Conservation (phyloP, 805 yeast species). For the Candida insectorum region DNA sequence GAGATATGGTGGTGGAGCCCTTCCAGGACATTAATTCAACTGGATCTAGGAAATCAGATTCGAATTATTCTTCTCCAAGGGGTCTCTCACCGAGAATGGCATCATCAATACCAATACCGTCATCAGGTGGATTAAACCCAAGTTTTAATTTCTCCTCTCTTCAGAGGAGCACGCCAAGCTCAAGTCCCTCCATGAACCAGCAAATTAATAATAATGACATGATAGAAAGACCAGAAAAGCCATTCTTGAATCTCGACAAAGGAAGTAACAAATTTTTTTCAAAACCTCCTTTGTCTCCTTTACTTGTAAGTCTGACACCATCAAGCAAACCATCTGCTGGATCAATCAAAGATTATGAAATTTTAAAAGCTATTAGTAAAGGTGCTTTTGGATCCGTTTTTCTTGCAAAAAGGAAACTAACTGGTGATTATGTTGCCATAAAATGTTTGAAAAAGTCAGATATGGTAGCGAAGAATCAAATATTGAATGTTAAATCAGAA, state of each 20-base stretch:
- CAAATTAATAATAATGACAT: constrained; percentile 2
- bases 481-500: constrained; percentile 89
- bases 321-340: constrained; percentile 53
- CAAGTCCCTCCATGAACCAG: constrained; percentile 15
- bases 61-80: constrained; percentile 46
- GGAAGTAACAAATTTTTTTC: background rate
- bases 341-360: constrained; percentile 82
- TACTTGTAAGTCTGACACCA: constrained; percentile 64
- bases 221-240: constrained; percentile 2
- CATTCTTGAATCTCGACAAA: background rate
- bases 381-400: constrained; percentile 98
- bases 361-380: constrained; percentile 87
- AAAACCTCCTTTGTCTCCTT: constrained; percentile 77
- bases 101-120: background rate
- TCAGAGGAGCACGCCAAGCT: constrained; percentile 49
- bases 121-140: constrained; percentile 1
- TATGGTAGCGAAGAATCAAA: constrained; percentile 97
- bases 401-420: constrained; percentile 73
- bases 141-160: constrained; percentile 52
- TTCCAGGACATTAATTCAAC: constrained; percentile 27
- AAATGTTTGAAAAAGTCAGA: constrained; percentile 89
- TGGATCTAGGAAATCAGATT: constrained; percentile 4
- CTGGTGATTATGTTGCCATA: constrained; percentile 95
- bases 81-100: constrained; percentile 53
- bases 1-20: constrained; percentile 20